These are phyloP conservation scores for Aegilops sharonensis DNA, from an alignment of 176 grass and related monocot species.

Conservation along the genomic window DNA sequence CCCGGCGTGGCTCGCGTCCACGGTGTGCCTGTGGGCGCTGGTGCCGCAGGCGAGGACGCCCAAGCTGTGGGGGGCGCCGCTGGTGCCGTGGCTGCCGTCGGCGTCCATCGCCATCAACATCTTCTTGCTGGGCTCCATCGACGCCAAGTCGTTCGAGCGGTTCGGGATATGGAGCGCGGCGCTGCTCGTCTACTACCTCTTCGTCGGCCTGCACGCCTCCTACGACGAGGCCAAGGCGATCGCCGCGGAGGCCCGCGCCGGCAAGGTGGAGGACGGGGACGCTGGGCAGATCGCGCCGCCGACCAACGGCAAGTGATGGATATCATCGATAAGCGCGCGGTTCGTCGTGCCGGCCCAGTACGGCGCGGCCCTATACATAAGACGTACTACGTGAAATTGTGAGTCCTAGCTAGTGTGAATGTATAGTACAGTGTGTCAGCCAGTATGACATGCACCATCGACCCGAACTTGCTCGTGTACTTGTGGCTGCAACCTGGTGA, in stretches of 20 bases:
- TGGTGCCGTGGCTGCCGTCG: slow-evolving; percentile 76
- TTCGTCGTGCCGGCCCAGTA: not conserved
- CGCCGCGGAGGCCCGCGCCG: not conserved
- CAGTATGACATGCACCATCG: too few relatives aligned
- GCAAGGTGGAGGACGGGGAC: slow-evolving; percentile 42
- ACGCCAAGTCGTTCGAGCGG: slow-evolving; percentile 64
- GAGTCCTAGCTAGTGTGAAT: not conserved
- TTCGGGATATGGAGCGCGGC: slow-evolving; percentile 67
- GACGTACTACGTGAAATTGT: not conserved
- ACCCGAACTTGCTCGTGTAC: not conserved
- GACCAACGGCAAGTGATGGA: not conserved
- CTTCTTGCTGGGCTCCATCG: slow-evolving; percentile 92
- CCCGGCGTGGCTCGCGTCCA: slow-evolving; percentile 37
- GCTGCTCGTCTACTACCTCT: slow-evolving; percentile 82
- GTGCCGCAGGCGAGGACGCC: slow-evolving; percentile 62
- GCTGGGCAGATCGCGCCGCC: not conserved
- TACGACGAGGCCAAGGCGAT: slow-evolving; percentile 66
- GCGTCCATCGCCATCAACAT: slow-evolving; percentile 77
- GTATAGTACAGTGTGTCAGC: not conserved
- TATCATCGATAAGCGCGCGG: not conserved
- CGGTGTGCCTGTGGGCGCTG: slow-evolving; percentile 39
- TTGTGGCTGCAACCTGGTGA: not conserved
- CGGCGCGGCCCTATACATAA: not conserved
- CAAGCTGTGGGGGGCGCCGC: slow-evolving; percentile 52
- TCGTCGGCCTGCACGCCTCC: slow-evolving; percentile 87